Conservation (phyloP, 345 rosid species). For the Psidium friedrichsthalianum region DNA sequence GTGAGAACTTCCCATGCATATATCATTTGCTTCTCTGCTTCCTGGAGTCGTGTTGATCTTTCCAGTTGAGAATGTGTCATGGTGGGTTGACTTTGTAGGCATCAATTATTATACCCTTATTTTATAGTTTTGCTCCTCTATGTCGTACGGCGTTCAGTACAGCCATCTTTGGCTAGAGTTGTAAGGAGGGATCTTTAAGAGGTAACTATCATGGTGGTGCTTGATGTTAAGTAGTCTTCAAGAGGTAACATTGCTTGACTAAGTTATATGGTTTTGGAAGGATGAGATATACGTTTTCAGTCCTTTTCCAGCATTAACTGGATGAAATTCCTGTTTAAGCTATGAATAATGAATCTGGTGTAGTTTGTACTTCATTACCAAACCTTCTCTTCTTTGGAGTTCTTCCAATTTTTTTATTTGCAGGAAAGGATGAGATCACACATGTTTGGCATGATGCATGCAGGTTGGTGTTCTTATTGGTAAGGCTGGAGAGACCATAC, state of each 20-base stretch:
- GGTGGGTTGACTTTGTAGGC: background rate
- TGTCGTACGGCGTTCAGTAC: background rate
- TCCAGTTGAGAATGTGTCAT: background rate
- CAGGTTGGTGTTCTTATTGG: conserved; percentile 97
- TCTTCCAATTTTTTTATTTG: background rate
- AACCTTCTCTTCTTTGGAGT: background rate
- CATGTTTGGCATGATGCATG: background rate
- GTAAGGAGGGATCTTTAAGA: background rate
- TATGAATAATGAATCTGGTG: background rate
- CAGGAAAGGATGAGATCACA: background rate
- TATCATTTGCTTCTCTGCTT: background rate
- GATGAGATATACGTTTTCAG: background rate
- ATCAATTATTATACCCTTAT: background rate
- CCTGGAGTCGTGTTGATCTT: background rate
- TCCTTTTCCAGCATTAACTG: background rate
- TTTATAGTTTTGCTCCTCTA: background rate
- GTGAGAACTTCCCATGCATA: background rate
- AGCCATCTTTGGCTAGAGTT: background rate
- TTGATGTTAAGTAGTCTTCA: background rate
- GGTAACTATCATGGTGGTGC: background rate
- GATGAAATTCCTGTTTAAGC: background rate
- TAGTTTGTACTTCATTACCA: background rate
- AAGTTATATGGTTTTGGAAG: background rate
- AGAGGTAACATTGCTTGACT: background rate
- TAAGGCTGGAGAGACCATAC: conserved; percentile 83